These are phyloP conservation scores for Besnoitia besnoiti DNA, from an alignment of 169 alveolate genomes.

Conservation along the genomic window DNA sequence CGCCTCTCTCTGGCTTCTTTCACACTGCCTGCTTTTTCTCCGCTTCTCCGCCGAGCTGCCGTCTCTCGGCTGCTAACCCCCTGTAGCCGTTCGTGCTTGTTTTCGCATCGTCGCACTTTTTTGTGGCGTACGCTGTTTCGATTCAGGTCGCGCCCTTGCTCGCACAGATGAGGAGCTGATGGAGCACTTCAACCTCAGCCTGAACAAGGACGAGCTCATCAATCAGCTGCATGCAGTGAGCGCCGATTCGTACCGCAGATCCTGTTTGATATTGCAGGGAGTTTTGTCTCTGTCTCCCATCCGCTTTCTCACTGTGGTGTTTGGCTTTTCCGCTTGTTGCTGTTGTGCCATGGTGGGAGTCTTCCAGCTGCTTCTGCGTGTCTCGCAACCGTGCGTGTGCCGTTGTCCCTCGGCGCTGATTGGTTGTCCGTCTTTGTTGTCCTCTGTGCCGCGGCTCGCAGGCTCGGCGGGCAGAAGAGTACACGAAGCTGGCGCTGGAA, in stretches of 20 bases:
- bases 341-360: background rate
- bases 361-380: background rate
- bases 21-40: too few relatives aligned
- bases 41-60: too few relatives aligned
- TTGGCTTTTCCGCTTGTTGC: too few relatives aligned
- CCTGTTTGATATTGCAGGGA: background rate
- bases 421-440: background rate
- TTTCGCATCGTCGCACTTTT: background rate
- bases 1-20: too few relatives aligned
- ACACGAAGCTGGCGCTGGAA: constrained; percentile 59
- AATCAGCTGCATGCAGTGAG: constrained; percentile 35
- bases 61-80: too few relatives aligned
- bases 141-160: constrained; percentile 41
- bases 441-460: background rate
- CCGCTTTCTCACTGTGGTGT: background rate
- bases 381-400: background rate
- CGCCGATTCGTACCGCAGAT: background rate
- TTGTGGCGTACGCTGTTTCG: background rate
- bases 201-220: constrained; percentile 45
- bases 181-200: constrained; percentile 51
- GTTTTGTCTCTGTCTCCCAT: background rate
- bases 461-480: constrained; percentile 67
- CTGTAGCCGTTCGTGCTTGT: background rate
- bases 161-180: constrained; percentile 58
- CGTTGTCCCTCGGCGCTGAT: background rate